Evolutionary conservation across 331 rosid genomes (phyloP).

Genomic region (Phaseolus coccineus): DNA sequence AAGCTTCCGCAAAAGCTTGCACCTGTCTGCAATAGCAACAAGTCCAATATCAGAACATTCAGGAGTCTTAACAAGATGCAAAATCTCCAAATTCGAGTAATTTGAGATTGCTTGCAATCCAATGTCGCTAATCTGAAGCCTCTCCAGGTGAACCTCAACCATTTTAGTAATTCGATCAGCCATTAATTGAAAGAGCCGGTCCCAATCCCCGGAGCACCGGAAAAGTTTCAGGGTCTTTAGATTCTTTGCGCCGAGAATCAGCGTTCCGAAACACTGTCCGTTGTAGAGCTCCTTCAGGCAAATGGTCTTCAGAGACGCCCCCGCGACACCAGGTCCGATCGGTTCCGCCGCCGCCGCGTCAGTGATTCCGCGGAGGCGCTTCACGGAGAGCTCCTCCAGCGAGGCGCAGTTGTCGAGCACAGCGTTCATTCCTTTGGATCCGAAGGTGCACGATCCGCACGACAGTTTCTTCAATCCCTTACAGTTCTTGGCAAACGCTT

Average conservation of each 20-base stretch:
- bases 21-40: conserved; percentile 70
- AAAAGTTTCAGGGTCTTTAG: conserved; percentile 82
- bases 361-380: conserved; percentile 85
- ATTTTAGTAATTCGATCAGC: conserved; percentile 51
- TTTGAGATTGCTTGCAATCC: conserved; percentile 78
- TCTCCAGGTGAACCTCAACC: conserved; percentile 88
- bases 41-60: conserved; percentile 90
- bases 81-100: conserved; percentile 78
- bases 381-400: conserved; percentile 89
- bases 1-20: conserved; percentile 88
- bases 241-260: conserved; percentile 81
- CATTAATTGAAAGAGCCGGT: conserved; percentile 64
- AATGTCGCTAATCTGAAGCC: conserved; percentile 80
- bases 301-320: conserved; percentile 64
- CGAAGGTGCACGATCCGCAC: conserved; percentile 92
- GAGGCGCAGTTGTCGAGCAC: conserved; percentile 71
- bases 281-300: conserved; percentile 91
- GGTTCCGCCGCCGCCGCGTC: conserved; percentile 69
- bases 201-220: conserved; percentile 98
- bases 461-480: conserved; percentile 91
- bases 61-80: conserved; percentile 92
- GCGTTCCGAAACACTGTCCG: conserved; percentile 91
- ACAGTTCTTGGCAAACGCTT: conserved; percentile 80
- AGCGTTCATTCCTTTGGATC: conserved; percentile 94
- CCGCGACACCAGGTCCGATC: conserved; percentile 85